A percentile compares a stretch with the other conserved stretches of the same genome.
phyloP scores from a whole-genome alignment of 495 filamentous ascomycete genomes.

The Aspergillus heteromorphus region DNA sequence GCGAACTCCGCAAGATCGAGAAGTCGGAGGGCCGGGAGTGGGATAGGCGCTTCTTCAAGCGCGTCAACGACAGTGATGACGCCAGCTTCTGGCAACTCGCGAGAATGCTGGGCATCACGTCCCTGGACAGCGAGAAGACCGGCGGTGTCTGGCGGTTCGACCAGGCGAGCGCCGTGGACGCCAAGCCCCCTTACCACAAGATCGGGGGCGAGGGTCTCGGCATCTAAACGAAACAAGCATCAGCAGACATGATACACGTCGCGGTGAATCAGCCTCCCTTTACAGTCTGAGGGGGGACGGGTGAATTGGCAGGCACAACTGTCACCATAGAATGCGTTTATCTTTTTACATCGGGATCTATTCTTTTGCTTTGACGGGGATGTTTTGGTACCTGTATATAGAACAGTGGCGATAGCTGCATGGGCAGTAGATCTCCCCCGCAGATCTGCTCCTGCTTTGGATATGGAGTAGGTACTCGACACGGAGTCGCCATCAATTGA shows the following conservation, averaged over 20 bases:
- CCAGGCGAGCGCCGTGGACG: conserved; percentile 51
- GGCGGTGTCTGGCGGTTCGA: conserved; percentile 88
- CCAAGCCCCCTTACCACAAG: conserved; percentile 40
- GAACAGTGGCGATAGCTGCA: neutral
- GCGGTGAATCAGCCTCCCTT: neutral
- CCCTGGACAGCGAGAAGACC: conserved; percentile 73
- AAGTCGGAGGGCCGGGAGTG: conserved; percentile 72
- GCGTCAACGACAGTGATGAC: conserved; percentile 46
- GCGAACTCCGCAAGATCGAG: conserved; percentile 77
- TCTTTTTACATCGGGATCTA: conserved; percentile 1
- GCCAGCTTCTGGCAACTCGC: conserved; percentile 55
- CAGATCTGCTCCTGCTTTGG: neutral
- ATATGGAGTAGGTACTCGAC: neutral
- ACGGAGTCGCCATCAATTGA: neutral
- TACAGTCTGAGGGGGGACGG: neutral
- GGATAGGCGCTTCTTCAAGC: conserved; percentile 78
- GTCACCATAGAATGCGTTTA: conserved; percentile 5
- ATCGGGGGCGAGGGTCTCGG: conserved; percentile 37
- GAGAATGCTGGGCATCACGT: conserved; percentile 45
- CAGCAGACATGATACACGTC: neutral
- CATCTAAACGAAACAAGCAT: conserved; percentile 12
- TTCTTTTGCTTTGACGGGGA: conserved; percentile 7
- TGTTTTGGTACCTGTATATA: conserved; percentile 7
- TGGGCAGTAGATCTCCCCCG: neutral
- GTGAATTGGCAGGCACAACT: neutral